These are phyloP conservation scores for Scytalidium lignicola DNA, from an alignment of 2,329 filamentous ascomycete species.

Conservation along the genomic window DNA sequence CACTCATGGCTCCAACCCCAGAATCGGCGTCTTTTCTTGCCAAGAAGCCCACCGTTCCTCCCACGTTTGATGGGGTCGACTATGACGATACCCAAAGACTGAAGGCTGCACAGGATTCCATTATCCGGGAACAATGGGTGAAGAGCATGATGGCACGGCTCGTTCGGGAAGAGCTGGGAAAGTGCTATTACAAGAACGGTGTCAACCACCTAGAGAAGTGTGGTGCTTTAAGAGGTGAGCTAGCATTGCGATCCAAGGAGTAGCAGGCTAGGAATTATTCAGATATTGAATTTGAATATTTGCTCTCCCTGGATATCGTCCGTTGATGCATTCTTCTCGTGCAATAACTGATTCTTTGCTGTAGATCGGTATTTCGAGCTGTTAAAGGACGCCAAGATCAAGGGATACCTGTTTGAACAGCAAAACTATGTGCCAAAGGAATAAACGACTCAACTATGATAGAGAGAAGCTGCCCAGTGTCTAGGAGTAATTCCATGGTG, in stretches of 20 bases:
- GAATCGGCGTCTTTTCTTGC: conserved; percentile 78
- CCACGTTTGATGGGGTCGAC: conserved; percentile 82
- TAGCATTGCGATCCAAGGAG: not conserved
- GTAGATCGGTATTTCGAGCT: conserved; percentile 75
- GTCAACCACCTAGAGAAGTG: conserved; percentile 89
- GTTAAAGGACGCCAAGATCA: conserved; percentile 70
- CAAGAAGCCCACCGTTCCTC: conserved; percentile 75
- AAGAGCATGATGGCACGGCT: conserved; percentile 83
- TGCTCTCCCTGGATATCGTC: not conserved
- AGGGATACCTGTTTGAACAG: conserved; percentile 74
- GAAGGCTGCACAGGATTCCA: conserved; percentile 77
- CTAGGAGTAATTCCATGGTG: not conserved
- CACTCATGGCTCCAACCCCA: conserved; percentile 65
- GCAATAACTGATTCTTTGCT: conserved; percentile 8
- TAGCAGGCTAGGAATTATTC: not conserved
- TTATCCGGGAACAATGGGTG: conserved; percentile 85
- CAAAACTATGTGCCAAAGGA: conserved; percentile 64
- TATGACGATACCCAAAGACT: conserved; percentile 77
- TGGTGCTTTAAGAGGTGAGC: conserved; percentile 71
- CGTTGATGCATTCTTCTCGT: too few relatives aligned
- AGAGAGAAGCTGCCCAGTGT: not conserved
- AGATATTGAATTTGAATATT: not conserved
- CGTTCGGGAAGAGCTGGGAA: conserved; percentile 76
- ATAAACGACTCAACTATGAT: conserved; percentile 6
- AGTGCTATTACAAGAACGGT: conserved; percentile 79